phyloP scores from a whole-genome alignment of 306 rosid genomes.

The Elaeagnus macrophylla region DNA sequence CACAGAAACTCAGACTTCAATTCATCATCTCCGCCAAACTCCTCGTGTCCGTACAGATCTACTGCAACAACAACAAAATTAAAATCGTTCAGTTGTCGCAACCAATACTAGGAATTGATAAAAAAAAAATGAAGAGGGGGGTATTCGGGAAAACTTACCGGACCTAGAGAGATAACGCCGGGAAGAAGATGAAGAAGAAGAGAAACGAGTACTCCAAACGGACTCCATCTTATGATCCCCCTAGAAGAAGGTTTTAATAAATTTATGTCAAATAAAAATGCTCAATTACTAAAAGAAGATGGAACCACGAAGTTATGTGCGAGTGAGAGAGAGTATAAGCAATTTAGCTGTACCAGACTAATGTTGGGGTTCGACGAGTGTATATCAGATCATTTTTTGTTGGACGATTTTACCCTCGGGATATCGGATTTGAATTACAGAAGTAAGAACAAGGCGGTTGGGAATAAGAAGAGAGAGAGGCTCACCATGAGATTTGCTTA shows the following conservation, averaged over 20 bases:
- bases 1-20: constrained; percentile 56
- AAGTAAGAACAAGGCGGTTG: background rate
- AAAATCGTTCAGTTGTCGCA: background rate
- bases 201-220: constrained; percentile 51
- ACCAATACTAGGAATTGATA: background rate
- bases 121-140: background rate
- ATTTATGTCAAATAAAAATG: background rate
- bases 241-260: background rate
- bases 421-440: background rate
- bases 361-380: background rate
- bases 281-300: background rate
- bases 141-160: constrained; percentile 23
- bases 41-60: constrained; percentile 59
- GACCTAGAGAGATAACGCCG: constrained; percentile 59
- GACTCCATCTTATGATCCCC: constrained; percentile 41
- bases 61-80: constrained; percentile 1
- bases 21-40: constrained; percentile 45
- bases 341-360: constrained; percentile 2
- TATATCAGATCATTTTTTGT: background rate
- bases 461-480: too few relatives aligned
- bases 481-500: too few relatives aligned
- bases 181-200: constrained; percentile 21
- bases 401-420: background rate
- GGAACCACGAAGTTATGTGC: constrained; percentile 10
- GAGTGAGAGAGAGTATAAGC: constrained; percentile 4